Conservation (phyloP, 2,329 filamentous ascomycete genomes). For the Bipolaris zeicola region DNA sequence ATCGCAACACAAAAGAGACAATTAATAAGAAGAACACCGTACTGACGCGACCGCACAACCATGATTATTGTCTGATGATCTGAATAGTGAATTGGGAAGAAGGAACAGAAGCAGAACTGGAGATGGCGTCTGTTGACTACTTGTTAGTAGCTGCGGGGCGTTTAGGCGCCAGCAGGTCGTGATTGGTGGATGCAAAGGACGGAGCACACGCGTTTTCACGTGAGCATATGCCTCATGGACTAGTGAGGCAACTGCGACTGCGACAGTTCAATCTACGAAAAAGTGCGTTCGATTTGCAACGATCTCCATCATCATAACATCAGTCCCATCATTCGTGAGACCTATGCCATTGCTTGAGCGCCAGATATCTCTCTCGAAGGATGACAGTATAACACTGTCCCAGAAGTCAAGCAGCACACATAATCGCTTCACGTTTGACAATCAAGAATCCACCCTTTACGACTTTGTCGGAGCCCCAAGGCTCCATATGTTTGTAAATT, state of each 20-base stretch:
- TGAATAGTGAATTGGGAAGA: not conserved
- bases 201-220: slow-evolving; percentile 1
- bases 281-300: too few relatives aligned
- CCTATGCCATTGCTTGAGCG: not conserved
- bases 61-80: not conserved
- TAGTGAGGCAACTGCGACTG: too few relatives aligned
- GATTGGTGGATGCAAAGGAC: not conserved
- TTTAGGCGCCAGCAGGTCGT: not conserved
- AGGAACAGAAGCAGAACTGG: not conserved
- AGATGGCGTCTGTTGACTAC: not conserved
- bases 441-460: not conserved
- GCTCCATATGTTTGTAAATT: slow-evolving; percentile 33
- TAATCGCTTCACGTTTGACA: not conserved
- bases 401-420: not conserved
- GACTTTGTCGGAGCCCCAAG: slow-evolving; percentile 1
- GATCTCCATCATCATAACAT: slow-evolving; percentile 64
- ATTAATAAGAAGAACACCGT: not conserved
- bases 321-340: slow-evolving; percentile 57
- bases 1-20: not conserved
- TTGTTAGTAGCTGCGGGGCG: not conserved
- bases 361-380: not conserved
- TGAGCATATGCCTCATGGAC: not conserved
- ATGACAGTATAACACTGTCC: not conserved
- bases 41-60: not conserved
- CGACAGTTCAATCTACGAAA: too few relatives aligned